Evolutionary conservation across 768 basidiomycete species (phyloP).

Genomic region (Holtermannia corniformis): DNA sequence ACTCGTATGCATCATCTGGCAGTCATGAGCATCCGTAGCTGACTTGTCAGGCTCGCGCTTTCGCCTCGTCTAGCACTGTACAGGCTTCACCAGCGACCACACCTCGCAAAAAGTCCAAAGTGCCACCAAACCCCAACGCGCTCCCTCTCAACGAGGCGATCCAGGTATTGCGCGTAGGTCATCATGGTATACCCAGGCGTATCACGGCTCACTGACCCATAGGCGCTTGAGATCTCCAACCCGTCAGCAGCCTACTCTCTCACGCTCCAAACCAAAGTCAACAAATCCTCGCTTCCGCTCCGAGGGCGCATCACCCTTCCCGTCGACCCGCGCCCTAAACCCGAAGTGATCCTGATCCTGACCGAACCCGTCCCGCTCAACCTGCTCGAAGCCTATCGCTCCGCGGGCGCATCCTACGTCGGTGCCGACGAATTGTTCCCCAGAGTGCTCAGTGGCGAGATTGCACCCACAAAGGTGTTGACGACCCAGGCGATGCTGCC

Average conservation of each 20-base stretch:
- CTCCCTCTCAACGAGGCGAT: conserved; percentile 37
- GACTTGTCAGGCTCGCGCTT: neutral
- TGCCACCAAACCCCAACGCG: conserved; percentile 30
- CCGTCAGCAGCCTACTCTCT: conserved; percentile 71
- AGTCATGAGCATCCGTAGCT: too few species aligned
- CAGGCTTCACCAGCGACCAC: neutral
- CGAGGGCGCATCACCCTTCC: conserved; percentile 84
- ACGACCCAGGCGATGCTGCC: conserved; percentile 70
- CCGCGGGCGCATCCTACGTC: conserved; percentile 79
- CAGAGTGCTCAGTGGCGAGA: conserved; percentile 62
- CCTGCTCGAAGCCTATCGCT: conserved; percentile 51
- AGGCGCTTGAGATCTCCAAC: conserved; percentile 77
- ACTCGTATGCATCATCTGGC: too few species aligned
- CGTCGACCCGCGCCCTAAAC: conserved; percentile 56
- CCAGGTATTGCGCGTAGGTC: conserved; percentile 36
- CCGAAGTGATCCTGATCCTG: conserved; percentile 78
- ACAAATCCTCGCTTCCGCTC: conserved; percentile 69
- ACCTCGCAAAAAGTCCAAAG: conserved; percentile 15
- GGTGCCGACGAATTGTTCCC: conserved; percentile 84
- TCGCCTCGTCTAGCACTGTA: neutral
- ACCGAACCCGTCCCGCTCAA: conserved; percentile 54
- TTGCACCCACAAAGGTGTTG: conserved; percentile 73
- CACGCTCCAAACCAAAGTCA: conserved; percentile 66
- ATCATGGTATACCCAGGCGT: neutral
- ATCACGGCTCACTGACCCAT: neutral